These are phyloP conservation scores for Punctularia strigosozonata DNA, from an alignment of 768 basidiomycete species.

Conservation along the genomic window DNA sequence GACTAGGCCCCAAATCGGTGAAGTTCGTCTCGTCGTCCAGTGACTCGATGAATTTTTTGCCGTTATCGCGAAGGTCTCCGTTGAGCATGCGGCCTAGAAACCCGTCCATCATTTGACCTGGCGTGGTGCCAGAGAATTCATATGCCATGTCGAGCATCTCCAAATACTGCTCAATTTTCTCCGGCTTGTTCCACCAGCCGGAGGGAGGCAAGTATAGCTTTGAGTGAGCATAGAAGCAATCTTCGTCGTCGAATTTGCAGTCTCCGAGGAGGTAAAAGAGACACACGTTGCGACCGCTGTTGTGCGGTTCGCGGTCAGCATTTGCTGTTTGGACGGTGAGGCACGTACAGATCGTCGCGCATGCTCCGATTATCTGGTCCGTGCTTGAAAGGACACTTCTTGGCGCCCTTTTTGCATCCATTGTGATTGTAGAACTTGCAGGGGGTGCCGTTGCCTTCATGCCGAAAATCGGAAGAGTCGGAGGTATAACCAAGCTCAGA, in stretches of 20 bases:
- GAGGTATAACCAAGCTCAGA: neutral
- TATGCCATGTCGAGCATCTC: neutral
- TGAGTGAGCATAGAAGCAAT: constrained; percentile 3
- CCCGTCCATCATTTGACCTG: neutral
- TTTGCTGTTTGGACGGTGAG: too few relatives aligned
- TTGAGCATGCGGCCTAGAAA: neutral
- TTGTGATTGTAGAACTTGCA: constrained; percentile 15
- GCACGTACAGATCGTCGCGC: constrained; percentile 2
- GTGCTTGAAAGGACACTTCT: neutral
- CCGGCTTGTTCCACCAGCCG: neutral
- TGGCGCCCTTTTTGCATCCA: constrained; percentile 9
- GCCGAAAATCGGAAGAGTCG: constrained; percentile 10
- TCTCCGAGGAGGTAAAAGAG: constrained; percentile 2
- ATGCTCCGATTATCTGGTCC: constrained; percentile 1
- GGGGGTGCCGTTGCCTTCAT: constrained; percentile 8
- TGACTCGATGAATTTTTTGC: neutral
- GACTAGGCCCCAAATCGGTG: neutral
- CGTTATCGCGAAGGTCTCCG: neutral
- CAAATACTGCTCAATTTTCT: neutral
- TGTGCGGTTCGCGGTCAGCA: too few relatives aligned
- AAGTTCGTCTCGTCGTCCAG: neutral
- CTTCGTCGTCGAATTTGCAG: constrained; percentile 4
- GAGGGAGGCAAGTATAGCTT: constrained; percentile 1
- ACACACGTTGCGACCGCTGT: constrained; percentile 5
- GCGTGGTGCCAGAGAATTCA: neutral